These are phyloP conservation scores for Orbilia brochopaga DNA, from an alignment of 2,329 filamentous ascomycete genomes.

Conservation along the genomic window DNA sequence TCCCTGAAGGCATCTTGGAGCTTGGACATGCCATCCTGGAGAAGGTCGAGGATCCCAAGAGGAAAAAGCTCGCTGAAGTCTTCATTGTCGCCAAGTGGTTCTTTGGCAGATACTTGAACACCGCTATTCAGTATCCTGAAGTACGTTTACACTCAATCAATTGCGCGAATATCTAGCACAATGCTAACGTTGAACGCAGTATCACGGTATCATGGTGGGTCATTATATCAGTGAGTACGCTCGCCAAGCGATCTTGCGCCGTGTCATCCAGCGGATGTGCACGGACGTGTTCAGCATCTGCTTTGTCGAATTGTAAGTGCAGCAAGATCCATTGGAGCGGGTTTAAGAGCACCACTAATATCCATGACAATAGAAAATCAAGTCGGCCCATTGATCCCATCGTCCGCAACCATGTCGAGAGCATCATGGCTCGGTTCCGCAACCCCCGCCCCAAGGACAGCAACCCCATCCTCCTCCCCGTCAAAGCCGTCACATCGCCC, in stretches of 20 bases:
- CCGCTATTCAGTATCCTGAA: constrained; percentile 87
- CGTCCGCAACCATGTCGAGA: constrained; percentile 55
- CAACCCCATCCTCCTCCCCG: constrained; percentile 64
- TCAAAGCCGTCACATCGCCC: constrained; percentile 73
- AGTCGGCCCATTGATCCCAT: constrained; percentile 54
- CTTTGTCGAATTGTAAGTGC: constrained; percentile 54
- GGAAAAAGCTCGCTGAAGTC: constrained; percentile 63
- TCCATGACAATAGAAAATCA: constrained; percentile 52
- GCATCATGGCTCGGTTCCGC: constrained; percentile 53
- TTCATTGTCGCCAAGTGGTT: constrained; percentile 88
- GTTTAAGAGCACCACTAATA: constrained; percentile 11
- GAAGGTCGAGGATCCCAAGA: constrained; percentile 73
- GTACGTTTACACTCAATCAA: constrained; percentile 59
- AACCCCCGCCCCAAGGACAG: constrained; percentile 60
- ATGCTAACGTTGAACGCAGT: constrained; percentile 54
- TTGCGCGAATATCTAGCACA: constrained; percentile 16
- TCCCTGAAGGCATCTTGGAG: constrained; percentile 83
- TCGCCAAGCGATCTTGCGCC: constrained; percentile 71
- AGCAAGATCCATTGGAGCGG: background rate
- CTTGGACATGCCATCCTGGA: constrained; percentile 82
- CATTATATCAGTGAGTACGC: constrained; percentile 93
- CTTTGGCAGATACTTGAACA: constrained; percentile 83
- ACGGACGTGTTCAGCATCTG: constrained; percentile 55
- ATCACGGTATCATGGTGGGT: constrained; percentile 76
- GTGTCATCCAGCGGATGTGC: constrained; percentile 61